These are phyloP conservation scores for Aegilops bicornis DNA, from an alignment of 176 grass and related monocot species.

Conservation along the genomic window DNA sequence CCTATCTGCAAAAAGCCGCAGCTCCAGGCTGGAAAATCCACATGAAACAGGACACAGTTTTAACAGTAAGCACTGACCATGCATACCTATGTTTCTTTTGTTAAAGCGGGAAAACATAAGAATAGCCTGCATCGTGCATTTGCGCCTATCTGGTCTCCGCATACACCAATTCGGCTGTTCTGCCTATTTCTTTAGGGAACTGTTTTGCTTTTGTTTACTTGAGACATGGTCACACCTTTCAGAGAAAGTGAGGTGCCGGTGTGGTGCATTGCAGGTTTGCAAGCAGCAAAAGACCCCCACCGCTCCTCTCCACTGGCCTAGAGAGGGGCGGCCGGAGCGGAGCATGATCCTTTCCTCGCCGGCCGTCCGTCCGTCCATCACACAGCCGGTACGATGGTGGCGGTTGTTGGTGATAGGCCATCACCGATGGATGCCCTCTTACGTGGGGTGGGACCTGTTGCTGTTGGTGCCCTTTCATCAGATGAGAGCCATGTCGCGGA, in stretches of 20 bases:
- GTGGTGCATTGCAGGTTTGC: neutral
- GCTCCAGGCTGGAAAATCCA: neutral
- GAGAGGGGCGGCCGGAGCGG: neutral
- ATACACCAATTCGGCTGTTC: neutral
- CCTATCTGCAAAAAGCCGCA: neutral
- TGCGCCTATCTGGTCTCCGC: neutral
- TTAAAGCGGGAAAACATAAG: neutral
- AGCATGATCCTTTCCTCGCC: neutral
- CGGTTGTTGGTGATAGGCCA: neutral
- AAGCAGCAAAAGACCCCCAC: neutral
- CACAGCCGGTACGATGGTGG: neutral
- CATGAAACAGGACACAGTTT: neutral
- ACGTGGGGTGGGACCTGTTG: no score
- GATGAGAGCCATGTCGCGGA: neutral
- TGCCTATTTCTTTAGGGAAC: neutral
- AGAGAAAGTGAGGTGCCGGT: neutral
- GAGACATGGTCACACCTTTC: neutral
- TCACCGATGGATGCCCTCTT: neutral
- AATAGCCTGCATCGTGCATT: neutral
- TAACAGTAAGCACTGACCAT: no score
- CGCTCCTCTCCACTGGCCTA: no score
- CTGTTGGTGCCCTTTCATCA: neutral
- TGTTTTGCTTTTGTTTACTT: neutral
- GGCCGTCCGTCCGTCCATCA: slow-evolving; percentile 17
- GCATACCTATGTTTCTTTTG: neutral